phyloP scores from a whole-genome alignment of 2,329 filamentous ascomycete species.

The Colletotrichum eremochloae region DNA sequence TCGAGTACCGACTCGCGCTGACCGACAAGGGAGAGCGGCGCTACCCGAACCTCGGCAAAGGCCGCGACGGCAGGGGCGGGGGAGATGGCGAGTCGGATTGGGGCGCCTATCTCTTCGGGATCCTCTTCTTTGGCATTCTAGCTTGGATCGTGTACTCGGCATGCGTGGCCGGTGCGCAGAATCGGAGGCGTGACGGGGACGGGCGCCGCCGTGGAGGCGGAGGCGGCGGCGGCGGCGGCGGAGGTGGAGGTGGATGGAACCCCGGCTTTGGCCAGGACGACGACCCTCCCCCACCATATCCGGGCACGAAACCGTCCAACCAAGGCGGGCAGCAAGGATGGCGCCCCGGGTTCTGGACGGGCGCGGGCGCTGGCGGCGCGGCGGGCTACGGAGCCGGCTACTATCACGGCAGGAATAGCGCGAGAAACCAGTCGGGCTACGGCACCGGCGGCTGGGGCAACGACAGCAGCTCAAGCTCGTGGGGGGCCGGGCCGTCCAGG shows the following conservation, averaged over 20 bases:
- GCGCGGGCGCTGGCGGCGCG: slow-evolving; percentile 75
- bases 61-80: slow-evolving; percentile 52
- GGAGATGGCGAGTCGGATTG: slow-evolving; percentile 50
- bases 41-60: slow-evolving; percentile 70
- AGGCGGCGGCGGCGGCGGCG: slow-evolving; percentile 56
- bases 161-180: slow-evolving; percentile 49
- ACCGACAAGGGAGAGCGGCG: slow-evolving; percentile 81
- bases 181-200: slow-evolving; percentile 48
- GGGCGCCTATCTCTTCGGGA: slow-evolving; percentile 66
- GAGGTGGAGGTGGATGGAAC: slow-evolving; percentile 57
- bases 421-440: slow-evolving; percentile 45
- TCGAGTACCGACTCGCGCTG: slow-evolving; percentile 86
- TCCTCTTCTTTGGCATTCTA: slow-evolving; percentile 72
- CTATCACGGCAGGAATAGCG: slow-evolving; percentile 46
- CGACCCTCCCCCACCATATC: slow-evolving; percentile 69
- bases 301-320: slow-evolving; percentile 55
- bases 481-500: slow-evolving; percentile 52
- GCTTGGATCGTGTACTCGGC: slow-evolving; percentile 73
- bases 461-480: slow-evolving; percentile 44
- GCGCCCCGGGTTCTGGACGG: slow-evolving; percentile 82
- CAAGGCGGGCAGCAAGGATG: slow-evolving; percentile 61
- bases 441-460: slow-evolving; percentile 50
- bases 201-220: slow-evolving; percentile 54
- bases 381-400: slow-evolving; percentile 75
- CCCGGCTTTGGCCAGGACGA: slow-evolving; percentile 54